A percentile compares a stretch with the other conserved stretches of the same genome.
phyloP scores from a whole-genome alignment of 371 early-diverging fungal genomes.

The Basidiobolus heterosporus region DNA sequence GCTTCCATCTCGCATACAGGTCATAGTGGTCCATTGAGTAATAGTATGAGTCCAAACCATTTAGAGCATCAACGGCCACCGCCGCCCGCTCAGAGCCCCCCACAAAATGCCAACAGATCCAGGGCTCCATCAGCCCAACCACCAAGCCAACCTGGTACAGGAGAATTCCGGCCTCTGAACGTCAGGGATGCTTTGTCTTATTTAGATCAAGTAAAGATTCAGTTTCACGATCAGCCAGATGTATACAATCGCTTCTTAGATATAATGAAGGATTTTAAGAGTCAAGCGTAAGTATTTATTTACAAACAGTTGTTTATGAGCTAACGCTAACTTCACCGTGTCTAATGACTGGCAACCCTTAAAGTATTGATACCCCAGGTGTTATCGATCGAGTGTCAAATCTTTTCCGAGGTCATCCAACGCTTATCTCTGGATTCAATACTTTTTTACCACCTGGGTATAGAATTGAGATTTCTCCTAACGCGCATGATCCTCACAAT shows the following conservation, averaged over 20 bases:
- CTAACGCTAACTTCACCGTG: too few species aligned
- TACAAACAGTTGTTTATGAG: too few species aligned
- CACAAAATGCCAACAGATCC: not conserved
- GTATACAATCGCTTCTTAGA: conserved; percentile 96
- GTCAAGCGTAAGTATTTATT: conserved; percentile 54
- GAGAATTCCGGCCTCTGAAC: conserved; percentile 13
- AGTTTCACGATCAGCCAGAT: conserved; percentile 82
- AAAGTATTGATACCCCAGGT: conserved; percentile 89
- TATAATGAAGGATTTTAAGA: conserved; percentile 99
- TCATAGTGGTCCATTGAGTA: too few species aligned
- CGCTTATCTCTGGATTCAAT: conserved; percentile 94
- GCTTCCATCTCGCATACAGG: too few species aligned
- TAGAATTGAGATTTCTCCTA: conserved; percentile 69
- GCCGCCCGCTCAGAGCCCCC: not conserved
- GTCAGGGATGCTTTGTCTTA: conserved; percentile 90
- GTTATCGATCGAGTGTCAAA: conserved; percentile 93
- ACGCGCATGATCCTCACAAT: conserved; percentile 43
- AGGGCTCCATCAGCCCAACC: not conserved
- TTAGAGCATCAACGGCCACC: not conserved
- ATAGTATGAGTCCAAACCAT: too few species aligned
- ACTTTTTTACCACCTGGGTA: conserved; percentile 97
- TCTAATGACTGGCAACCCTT: not conserved
- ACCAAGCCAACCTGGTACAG: not conserved
- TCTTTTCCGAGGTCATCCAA: conserved; percentile 84
- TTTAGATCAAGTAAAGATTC: conserved; percentile 90